Conservation (phyloP, 805 yeast genomes). For the Priceomyces haplophilus region DNA sequence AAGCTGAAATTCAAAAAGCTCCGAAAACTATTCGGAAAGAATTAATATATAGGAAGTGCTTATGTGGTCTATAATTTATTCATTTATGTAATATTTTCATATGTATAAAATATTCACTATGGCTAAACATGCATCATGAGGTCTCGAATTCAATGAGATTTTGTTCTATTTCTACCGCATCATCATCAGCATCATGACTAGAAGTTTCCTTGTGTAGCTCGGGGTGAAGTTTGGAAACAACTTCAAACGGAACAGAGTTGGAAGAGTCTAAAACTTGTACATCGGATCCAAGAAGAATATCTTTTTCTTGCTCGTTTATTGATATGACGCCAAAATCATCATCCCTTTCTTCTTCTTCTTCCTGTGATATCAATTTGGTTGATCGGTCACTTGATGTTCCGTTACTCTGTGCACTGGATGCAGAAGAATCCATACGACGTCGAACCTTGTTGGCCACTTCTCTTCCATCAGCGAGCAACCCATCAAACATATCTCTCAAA, state of each 20-base stretch:
- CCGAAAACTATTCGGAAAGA: conserved; percentile 39
- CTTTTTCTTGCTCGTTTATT: conserved; percentile 44
- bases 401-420: conserved; percentile 29
- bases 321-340: conserved; percentile 42
- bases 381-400: conserved; percentile 20
- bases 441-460: conserved; percentile 88
- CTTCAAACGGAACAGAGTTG: neutral
- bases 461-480: conserved; percentile 86
- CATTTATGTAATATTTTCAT: conserved; percentile 1
- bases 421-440: conserved; percentile 77
- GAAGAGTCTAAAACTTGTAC: conserved; percentile 33
- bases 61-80: too few species aligned
- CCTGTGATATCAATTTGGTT: conserved; percentile 16
- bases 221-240: neutral
- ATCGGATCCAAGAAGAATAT: conserved; percentile 48
- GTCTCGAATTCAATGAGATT: conserved; percentile 48
- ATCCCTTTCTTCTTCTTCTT: conserved; percentile 47
- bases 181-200: conserved; percentile 2
- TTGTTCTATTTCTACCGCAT: conserved; percentile 8
- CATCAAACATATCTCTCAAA: conserved; percentile 84
- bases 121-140: conserved; percentile 6
- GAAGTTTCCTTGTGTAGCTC: conserved; percentile 4
- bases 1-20: conserved; percentile 38
- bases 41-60: conserved; percentile 1
- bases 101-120: neutral